Percentiles rank a stretch among this genome's conserved stretches.
phyloP scores from a whole-genome alignment of 805 yeast genomes.

The Zygotorulaspora florentina region DNA sequence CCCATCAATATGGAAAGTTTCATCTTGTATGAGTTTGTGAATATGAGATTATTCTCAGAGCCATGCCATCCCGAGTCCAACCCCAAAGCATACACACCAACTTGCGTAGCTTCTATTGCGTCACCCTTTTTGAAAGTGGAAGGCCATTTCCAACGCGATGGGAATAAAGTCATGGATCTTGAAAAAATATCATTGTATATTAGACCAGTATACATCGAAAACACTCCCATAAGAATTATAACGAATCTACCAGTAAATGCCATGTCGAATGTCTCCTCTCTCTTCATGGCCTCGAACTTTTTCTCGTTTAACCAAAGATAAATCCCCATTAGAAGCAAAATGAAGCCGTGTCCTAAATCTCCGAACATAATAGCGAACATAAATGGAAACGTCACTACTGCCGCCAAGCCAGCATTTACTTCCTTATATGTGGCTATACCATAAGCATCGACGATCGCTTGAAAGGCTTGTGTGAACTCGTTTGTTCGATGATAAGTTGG shows the following conservation, averaged over 20 bases:
- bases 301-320: constrained; percentile 70
- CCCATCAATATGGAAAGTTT: constrained; percentile 94
- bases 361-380: constrained; percentile 99
- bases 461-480: constrained; percentile 91
- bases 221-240: constrained; percentile 83
- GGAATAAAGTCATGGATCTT: constrained; percentile 80
- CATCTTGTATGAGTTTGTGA: constrained; percentile 96
- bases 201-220: constrained; percentile 93
- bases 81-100: constrained; percentile 77
- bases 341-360: constrained; percentile 93
- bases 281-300: constrained; percentile 58
- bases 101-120: constrained; percentile 57
- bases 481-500: constrained; percentile 95
- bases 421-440: constrained; percentile 92
- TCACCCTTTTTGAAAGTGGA: constrained; percentile 65
- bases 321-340: constrained; percentile 70
- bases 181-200: constrained; percentile 93
- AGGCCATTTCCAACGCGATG: constrained; percentile 95
- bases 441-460: constrained; percentile 89
- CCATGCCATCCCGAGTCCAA: constrained; percentile 97
- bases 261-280: constrained; percentile 96
- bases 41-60: constrained; percentile 82
- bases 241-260: constrained; percentile 92
- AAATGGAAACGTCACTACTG: constrained; percentile 93
- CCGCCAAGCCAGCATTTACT: constrained; percentile 93